These are phyloP conservation scores for Aquilaria sinensis DNA, from an alignment of 345 rosid species.

Conservation along the genomic window DNA sequence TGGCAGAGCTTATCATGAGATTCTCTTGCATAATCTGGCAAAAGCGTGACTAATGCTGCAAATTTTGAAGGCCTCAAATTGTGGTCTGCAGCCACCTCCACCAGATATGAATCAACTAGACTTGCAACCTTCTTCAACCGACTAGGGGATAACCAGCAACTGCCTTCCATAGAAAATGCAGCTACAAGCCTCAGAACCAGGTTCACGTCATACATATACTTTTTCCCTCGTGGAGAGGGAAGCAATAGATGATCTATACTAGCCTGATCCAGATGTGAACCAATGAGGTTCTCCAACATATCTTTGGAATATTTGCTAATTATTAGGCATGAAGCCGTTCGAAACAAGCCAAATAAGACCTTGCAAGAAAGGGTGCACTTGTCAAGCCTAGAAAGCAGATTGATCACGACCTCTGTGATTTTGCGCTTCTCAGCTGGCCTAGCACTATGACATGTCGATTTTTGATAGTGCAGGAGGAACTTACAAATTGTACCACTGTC, in stretches of 20 bases:
- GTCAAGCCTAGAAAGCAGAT: slow-evolving; percentile 28
- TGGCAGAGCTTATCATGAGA: slow-evolving; percentile 33
- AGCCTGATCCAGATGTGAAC: slow-evolving; percentile 41
- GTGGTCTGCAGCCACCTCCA: slow-evolving; percentile 47
- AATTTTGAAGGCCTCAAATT: slow-evolving; percentile 31
- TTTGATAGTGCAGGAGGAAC: slow-evolving; percentile 37
- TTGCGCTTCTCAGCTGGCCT: slow-evolving; percentile 20
- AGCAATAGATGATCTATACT: slow-evolving; percentile 36
- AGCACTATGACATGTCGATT: slow-evolving; percentile 19
- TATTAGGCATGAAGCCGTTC: slow-evolving; percentile 21
- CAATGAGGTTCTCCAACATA: slow-evolving; percentile 38
- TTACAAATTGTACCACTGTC: slow-evolving; percentile 24
- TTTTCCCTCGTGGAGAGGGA: slow-evolving; percentile 19
- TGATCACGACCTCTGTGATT: slow-evolving; percentile 21
- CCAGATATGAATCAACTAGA: slow-evolving; percentile 39
- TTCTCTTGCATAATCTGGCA: slow-evolving; percentile 42
- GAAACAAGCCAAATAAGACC: slow-evolving; percentile 29
- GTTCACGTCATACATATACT: slow-evolving; percentile 36
- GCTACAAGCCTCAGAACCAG: slow-evolving; percentile 41
- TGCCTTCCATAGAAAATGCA: slow-evolving; percentile 20
- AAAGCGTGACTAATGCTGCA: slow-evolving; percentile 22
- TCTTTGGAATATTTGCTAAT: slow-evolving; percentile 13
- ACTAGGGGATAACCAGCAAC: background rate
- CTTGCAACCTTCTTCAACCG: slow-evolving; percentile 29
- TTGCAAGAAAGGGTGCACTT: slow-evolving; percentile 32